A percentile compares a stretch with the other conserved stretches of the same genome.
Evolutionary conservation across 768 basidiomycete species (phyloP).

Genomic region (Tylopilus plumbeoviolaceoides): DNA sequence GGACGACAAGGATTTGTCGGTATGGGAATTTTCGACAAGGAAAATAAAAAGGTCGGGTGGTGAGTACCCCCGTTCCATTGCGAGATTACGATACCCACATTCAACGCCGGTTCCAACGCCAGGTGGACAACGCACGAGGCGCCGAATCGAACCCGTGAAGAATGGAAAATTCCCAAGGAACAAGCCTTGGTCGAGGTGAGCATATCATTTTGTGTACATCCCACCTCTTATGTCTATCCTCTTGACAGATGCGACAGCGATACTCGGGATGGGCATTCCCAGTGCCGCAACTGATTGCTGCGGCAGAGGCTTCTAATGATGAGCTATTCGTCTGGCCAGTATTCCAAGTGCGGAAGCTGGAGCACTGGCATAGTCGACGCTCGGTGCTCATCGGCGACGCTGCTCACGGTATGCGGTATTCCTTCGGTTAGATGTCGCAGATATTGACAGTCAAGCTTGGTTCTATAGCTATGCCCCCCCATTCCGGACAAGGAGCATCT

Average conservation of each 20-base stretch:
- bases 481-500: slow-evolving; percentile 31
- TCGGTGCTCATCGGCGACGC: slow-evolving; percentile 32
- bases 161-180: slow-evolving; percentile 26
- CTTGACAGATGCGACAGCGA: slow-evolving; percentile 21
- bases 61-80: slow-evolving; percentile 1
- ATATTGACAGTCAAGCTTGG: neutral
- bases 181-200: slow-evolving; percentile 18
- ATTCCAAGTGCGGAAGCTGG: slow-evolving; percentile 22
- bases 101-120: neutral
- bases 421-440: neutral
- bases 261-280: slow-evolving; percentile 28
- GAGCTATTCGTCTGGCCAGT: slow-evolving; percentile 28
- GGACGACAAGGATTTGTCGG: slow-evolving; percentile 27
- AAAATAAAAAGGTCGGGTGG: slow-evolving; percentile 23
- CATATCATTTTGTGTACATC: neutral
- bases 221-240: neutral
- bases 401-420: slow-evolving; percentile 24
- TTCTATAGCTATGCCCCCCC: slow-evolving; percentile 28
- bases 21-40: slow-evolving; percentile 26
- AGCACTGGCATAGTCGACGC: slow-evolving; percentile 22
- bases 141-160: slow-evolving; percentile 23
- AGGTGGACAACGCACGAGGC: slow-evolving; percentile 32
- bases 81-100: neutral
- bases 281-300: slow-evolving; percentile 24
- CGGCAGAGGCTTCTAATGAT: slow-evolving; percentile 12